A percentile compares a stretch with the other conserved stretches of the same genome.
These are phyloP conservation scores for Ophiostoma montium DNA, from an alignment of 2,329 filamentous ascomycete genomes.

Conservation along the genomic window DNA sequence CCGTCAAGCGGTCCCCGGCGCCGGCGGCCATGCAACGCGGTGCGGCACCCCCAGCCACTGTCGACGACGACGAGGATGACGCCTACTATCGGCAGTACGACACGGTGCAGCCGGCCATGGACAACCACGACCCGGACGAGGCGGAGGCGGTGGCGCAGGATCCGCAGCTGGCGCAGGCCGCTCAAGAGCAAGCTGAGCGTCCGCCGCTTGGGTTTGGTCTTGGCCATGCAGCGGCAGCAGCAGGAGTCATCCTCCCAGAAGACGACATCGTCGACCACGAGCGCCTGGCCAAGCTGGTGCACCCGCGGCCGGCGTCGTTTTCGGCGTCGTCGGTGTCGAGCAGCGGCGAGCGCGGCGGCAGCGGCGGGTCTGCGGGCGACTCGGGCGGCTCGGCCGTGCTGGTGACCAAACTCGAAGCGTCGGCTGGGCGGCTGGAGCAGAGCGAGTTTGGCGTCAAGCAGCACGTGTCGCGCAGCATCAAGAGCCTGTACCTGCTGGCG, in stretches of 20 bases:
- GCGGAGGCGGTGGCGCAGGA: slow-evolving; percentile 18
- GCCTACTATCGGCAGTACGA: slow-evolving; percentile 68
- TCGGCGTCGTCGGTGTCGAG: slow-evolving; percentile 39
- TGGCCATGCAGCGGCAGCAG: background rate
- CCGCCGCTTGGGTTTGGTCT: slow-evolving; percentile 10
- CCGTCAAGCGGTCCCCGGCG: slow-evolving; percentile 46
- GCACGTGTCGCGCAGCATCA: slow-evolving; percentile 63
- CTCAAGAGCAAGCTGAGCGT: background rate
- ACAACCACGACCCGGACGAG: slow-evolving; percentile 70
- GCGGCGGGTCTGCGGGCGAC: slow-evolving; percentile 41
- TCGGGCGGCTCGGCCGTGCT: slow-evolving; percentile 30
- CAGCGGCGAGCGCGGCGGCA: slow-evolving; percentile 30
- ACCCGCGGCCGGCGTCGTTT: slow-evolving; percentile 41
- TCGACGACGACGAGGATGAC: slow-evolving; percentile 37
- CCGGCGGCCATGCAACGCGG: slow-evolving; percentile 24
- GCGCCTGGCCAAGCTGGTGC: slow-evolving; percentile 26
- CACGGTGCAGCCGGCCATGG: slow-evolving; percentile 65
- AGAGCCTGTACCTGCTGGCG: slow-evolving; percentile 61
- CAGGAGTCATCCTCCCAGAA: slow-evolving; percentile 18
- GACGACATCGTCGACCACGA: slow-evolving; percentile 25
- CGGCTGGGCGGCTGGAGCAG: slow-evolving; percentile 42
- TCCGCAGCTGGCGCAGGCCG: slow-evolving; percentile 21
- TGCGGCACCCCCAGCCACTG: too few species aligned
- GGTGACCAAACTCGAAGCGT: slow-evolving; percentile 47
- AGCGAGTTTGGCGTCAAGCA: slow-evolving; percentile 63